phyloP scores from a whole-genome alignment of 352 stramenopile species.

The Globisporangium iwayamae region DNA sequence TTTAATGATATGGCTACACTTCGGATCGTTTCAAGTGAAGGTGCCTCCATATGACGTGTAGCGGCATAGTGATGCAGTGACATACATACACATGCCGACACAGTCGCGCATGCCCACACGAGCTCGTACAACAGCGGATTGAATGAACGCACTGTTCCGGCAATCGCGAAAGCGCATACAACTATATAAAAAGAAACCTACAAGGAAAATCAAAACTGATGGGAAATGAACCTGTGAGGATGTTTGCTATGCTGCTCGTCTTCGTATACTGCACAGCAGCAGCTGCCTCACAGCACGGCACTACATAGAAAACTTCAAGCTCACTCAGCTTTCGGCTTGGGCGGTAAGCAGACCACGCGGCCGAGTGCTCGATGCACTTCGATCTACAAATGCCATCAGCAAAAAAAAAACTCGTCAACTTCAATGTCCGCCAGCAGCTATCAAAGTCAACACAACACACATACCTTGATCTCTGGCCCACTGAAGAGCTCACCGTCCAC shows the following conservation, averaged over 20 bases:
- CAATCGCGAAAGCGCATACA: not conserved
- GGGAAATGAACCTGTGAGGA: not conserved
- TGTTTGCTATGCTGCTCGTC: not conserved
- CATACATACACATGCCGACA: too few species aligned
- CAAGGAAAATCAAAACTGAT: not conserved
- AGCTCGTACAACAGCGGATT: too few species aligned
- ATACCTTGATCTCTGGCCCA: constrained; percentile 40
- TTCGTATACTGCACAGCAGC: not conserved
- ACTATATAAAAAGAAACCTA: constrained; percentile 1
- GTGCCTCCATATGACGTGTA: too few species aligned
- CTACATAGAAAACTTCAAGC: not conserved
- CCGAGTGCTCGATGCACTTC: constrained; percentile 45
- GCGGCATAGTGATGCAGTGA: too few species aligned
- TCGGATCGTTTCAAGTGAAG: too few species aligned
- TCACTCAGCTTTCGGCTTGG: constrained; percentile 4
- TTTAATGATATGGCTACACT: too few species aligned
- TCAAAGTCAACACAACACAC: not conserved
- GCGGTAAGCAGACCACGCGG: constrained; percentile 33
- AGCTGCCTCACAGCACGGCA: not conserved
- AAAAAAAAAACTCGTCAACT: not conserved
- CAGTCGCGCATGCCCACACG: too few species aligned
- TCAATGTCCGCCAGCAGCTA: not conserved
- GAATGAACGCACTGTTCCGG: too few species aligned
- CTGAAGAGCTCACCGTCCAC: constrained; percentile 61
- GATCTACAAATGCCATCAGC: constrained; percentile 2